phyloP scores from a whole-genome alignment of 1,139 yeast species.

The Debaryomycetaceae sp. region DNA sequence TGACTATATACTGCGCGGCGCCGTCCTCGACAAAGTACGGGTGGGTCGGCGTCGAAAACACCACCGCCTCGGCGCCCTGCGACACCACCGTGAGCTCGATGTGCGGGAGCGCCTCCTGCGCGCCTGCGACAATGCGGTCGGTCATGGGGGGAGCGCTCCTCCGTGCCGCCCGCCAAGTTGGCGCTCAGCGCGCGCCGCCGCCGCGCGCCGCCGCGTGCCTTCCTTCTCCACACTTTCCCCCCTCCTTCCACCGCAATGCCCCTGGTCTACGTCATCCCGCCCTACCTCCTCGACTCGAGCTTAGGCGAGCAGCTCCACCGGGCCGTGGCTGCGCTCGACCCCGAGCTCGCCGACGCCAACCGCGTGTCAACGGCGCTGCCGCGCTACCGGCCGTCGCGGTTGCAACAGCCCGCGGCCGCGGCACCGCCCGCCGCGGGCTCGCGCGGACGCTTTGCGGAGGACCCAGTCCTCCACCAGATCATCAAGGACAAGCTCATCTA shows the following conservation, averaged over 20 bases:
- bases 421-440: neutral
- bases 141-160: slow-evolving; percentile 32
- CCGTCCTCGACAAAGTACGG: slow-evolving; percentile 53
- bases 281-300: slow-evolving; percentile 38
- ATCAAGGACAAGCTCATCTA: slow-evolving; percentile 33
- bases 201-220: neutral
- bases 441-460: slow-evolving; percentile 24
- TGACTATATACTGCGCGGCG: slow-evolving; percentile 51
- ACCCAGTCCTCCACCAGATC: slow-evolving; percentile 27
- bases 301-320: slow-evolving; percentile 31
- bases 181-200: too few species aligned
- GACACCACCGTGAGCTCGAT: slow-evolving; percentile 56
- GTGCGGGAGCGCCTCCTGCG: slow-evolving; percentile 39
- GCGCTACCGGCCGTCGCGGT: neutral
- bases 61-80: slow-evolving; percentile 96
- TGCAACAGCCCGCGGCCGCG: neutral
- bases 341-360: slow-evolving; percentile 6
- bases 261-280: slow-evolving; percentile 38
- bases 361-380: slow-evolving; percentile 3
- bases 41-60: slow-evolving; percentile 59
- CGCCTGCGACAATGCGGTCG: slow-evolving; percentile 33
- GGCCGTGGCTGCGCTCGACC: slow-evolving; percentile 18
- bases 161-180: too few species aligned
- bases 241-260: too few species aligned
- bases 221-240: slow-evolving; percentile 2